These are phyloP conservation scores for Ilex asprella DNA, from an alignment of 257 asterid genomes.

Conservation along the genomic window DNA sequence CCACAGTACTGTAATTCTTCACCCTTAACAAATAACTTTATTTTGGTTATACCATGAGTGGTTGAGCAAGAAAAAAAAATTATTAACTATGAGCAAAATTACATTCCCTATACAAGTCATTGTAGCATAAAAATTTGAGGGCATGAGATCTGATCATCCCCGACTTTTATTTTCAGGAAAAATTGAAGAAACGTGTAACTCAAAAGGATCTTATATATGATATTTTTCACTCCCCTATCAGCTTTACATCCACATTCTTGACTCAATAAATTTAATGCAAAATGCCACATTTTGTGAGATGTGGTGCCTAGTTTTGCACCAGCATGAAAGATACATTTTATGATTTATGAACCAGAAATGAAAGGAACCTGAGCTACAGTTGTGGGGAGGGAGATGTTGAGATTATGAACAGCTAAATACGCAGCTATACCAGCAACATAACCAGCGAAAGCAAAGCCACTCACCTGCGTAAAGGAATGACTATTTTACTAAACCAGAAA, in stretches of 20 bases:
- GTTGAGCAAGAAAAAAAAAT: no score
- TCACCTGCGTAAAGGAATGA: constrained; percentile 49
- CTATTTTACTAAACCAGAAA: neutral
- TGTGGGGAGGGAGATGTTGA: constrained; percentile 52
- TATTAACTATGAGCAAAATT: neutral
- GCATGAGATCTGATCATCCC: neutral
- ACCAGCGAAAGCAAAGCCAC: constrained; percentile 99
- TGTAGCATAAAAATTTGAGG: neutral
- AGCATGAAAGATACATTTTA: neutral
- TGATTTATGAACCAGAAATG: constrained; percentile 50
- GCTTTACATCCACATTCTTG: neutral
- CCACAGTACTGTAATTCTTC: no score
- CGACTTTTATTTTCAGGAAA: neutral
- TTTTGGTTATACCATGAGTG: no score
- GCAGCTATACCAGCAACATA: constrained; percentile 93
- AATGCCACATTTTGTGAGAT: neutral
- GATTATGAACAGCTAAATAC: constrained; percentile 71
- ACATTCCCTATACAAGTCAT: neutral
- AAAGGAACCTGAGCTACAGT: constrained; percentile 74
- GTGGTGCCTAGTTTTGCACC: neutral
- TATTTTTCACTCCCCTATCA: neutral
- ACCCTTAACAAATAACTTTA: no score
- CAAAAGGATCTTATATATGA: neutral
- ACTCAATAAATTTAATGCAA: neutral
- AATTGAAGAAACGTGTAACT: neutral